Percentiles rank a stretch among this genome's conserved stretches.
These are phyloP conservation scores for Kluyveromyces wickerhamii DNA, from an alignment of 805 yeast genomes.

Conservation along the genomic window DNA sequence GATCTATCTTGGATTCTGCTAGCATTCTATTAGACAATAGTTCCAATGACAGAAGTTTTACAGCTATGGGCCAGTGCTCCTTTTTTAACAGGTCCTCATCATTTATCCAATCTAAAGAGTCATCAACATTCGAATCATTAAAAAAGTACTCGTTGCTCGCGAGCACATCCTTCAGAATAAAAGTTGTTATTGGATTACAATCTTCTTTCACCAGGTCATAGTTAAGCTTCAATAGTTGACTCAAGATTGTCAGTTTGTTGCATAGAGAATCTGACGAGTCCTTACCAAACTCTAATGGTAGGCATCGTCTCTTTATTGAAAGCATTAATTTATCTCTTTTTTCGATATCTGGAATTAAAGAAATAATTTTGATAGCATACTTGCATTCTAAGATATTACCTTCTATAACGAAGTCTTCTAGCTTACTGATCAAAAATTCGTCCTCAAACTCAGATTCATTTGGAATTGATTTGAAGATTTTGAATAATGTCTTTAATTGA, in stretches of 20 bases:
- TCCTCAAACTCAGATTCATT: slow-evolving; percentile 40
- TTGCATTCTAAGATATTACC: slow-evolving; percentile 59
- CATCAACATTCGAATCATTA: slow-evolving; percentile 17
- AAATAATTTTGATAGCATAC: slow-evolving; percentile 53
- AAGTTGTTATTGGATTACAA: slow-evolving; percentile 50
- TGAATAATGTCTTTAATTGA: slow-evolving; percentile 52
- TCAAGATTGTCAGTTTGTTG: slow-evolving; percentile 38
- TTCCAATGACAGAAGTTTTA: slow-evolving; percentile 47
- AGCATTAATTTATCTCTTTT: slow-evolving; percentile 23
- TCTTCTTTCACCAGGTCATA: slow-evolving; percentile 43
- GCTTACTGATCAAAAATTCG: slow-evolving; percentile 33
- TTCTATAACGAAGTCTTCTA: slow-evolving; percentile 38
- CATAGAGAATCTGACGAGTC: slow-evolving; percentile 44
- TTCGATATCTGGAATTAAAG: slow-evolving; percentile 39
- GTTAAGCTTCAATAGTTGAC: slow-evolving; percentile 47
- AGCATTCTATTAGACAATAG: slow-evolving; percentile 54
- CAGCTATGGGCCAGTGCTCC: slow-evolving; percentile 30
- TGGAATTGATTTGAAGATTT: slow-evolving; percentile 45
- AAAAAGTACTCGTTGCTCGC: slow-evolving; percentile 40
- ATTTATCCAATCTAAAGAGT: slow-evolving; percentile 38
- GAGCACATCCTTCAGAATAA: slow-evolving; percentile 54
- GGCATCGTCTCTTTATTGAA: neutral
- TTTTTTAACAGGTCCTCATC: slow-evolving; percentile 34
- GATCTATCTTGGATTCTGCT: slow-evolving; percentile 18
- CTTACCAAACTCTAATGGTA: slow-evolving; percentile 11